Evolutionary conservation across 2,329 filamentous ascomycete genomes (phyloP), one percentile per base, ranked within the genome.

Genomic region (Diaporthe batatas): DNA sequence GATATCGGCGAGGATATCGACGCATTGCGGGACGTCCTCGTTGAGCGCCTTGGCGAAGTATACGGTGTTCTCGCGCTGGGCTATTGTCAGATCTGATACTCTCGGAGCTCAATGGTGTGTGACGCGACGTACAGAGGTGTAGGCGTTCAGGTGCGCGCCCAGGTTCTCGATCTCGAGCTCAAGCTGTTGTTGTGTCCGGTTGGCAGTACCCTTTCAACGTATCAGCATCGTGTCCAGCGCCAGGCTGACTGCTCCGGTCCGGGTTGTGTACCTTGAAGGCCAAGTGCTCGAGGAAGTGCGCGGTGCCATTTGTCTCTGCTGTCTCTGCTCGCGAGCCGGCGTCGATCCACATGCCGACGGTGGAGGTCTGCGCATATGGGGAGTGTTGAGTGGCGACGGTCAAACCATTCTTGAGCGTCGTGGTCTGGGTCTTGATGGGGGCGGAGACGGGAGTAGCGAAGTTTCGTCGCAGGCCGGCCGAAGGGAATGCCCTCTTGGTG

Each of bases 141-240:
- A 99, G 84, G 96, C 96, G 86, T 99, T 99, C 80, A 99, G 90
- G 88, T 99, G 96, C 77, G 94, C 96, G 84, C 96, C 96, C 94
- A 99, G 98, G 88, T 99, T 99, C 90, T 99, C 96, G 82, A 99
- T 98, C 89, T 99, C 96, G 77, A 99, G 92, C 89, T 99, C 96
- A 83, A 99, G 90, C 88, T 99, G 96, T 84, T 97, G 93, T 86
- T 99, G 96, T 77, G 93, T 95, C 85, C 96, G 91, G 88, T 93
- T 97, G 85, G 93, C 90, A 78, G 96, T 99, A 80, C 96, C 96
- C 95, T 95, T 72, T 65, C 47, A 42, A 6, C 29, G 47, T 39
- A 44, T 70, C 34, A 68, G 70, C 65, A 59, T 34, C 23, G 6
- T 25, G 16, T 53, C 18, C 59, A 68, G 10, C 57, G 34, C 53